phyloP scores from a whole-genome alignment of 352 stramenopile genomes.

The Synura sp. region DNA sequence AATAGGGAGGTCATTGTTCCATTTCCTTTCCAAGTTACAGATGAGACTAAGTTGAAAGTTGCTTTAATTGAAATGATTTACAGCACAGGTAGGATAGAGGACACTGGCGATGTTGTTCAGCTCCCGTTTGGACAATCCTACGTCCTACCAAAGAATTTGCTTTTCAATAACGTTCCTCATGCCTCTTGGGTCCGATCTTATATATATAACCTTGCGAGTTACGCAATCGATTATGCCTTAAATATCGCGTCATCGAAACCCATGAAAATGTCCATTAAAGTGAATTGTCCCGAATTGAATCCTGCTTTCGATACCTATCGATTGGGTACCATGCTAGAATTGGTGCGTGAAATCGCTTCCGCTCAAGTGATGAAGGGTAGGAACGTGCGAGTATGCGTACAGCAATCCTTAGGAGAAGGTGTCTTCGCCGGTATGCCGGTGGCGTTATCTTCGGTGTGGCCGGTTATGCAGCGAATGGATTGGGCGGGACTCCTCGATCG shows the following conservation, averaged over 20 bases:
- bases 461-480: conserved; percentile 52
- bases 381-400: conserved; percentile 40
- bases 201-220: background rate
- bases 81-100: background rate
- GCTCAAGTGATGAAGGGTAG: background rate
- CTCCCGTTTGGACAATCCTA: background rate
- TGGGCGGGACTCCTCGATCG: conserved; percentile 39
- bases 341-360: conserved; percentile 47
- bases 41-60: background rate
- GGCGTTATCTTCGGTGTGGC: conserved; percentile 42
- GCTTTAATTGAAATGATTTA: background rate
- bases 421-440: conserved; percentile 50
- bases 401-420: conserved; percentile 47
- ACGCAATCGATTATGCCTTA: conserved; percentile 22
- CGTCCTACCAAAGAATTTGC: background rate
- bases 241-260: conserved; percentile 16
- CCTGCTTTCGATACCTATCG: conserved; percentile 48
- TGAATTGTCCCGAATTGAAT: conserved; percentile 26
- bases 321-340: conserved; percentile 49
- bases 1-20: background rate
- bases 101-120: background rate
- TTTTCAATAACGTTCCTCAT: conserved; percentile 17
- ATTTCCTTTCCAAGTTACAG: background rate
- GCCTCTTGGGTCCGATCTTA: background rate
- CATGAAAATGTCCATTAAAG: background rate